Evolutionary conservation across 2,329 filamentous ascomycete species (phyloP).

Genomic region (Cytospora schulzeri): DNA sequence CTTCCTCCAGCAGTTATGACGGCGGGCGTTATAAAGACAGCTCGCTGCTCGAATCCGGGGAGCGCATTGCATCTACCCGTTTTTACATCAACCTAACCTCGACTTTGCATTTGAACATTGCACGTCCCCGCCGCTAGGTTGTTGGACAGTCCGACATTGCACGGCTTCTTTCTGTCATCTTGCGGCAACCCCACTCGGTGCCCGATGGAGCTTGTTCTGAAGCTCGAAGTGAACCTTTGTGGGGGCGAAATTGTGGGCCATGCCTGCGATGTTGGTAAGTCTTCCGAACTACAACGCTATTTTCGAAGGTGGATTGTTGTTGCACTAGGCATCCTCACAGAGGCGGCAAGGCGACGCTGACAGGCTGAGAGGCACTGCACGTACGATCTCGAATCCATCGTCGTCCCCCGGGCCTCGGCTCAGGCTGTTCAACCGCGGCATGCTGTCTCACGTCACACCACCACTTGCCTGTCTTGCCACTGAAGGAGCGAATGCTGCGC

Average conservation of each 20-base stretch:
- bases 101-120: background rate
- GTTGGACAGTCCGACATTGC: slow-evolving; percentile 5
- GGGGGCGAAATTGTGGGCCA: background rate
- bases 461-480: background rate
- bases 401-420: background rate
- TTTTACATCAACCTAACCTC: background rate
- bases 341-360: background rate
- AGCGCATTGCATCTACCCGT: background rate
- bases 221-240: background rate
- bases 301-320: background rate
- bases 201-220: slow-evolving; percentile 3
- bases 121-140: background rate
- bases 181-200: background rate
- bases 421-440: background rate
- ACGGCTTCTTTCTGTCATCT: background rate
- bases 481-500: background rate
- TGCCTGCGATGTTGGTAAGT: background rate
- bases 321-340: background rate
- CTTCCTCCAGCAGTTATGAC: background rate
- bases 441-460: background rate
- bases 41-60: background rate
- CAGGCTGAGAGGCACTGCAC: background rate
- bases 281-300: background rate
- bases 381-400: background rate
- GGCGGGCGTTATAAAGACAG: background rate